Evolutionary conservation across 1,139 yeast species (phyloP).

Genomic region (Scheffersomyces cryptocercus): DNA sequence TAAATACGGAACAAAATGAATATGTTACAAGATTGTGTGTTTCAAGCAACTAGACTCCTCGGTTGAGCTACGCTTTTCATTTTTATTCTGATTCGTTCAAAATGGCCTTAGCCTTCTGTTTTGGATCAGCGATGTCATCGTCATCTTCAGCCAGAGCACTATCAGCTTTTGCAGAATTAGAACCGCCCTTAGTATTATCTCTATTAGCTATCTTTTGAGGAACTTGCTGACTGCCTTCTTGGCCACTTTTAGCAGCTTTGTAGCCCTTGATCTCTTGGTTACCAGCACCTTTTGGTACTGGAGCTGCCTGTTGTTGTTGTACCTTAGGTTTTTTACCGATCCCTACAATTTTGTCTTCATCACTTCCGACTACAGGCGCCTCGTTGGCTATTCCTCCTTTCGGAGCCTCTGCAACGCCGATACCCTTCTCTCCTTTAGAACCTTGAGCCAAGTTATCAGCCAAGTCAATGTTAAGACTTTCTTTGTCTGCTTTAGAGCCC

Average conservation of each 20-base stretch:
- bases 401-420: slow-evolving; percentile 50
- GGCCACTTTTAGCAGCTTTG: slow-evolving; percentile 14
- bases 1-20: too few relatives aligned
- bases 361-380: slow-evolving; percentile 46
- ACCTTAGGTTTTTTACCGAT: slow-evolving; percentile 19
- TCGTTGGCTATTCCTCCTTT: slow-evolving; percentile 53
- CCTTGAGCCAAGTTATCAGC: slow-evolving; percentile 45
- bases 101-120: slow-evolving; percentile 4
- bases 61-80: too few relatives aligned
- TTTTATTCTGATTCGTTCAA: slow-evolving; percentile 7
- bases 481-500: slow-evolving; percentile 28
- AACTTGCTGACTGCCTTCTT: slow-evolving; percentile 1
- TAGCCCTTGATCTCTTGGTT: slow-evolving; percentile 10
- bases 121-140: neutral
- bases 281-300: neutral
- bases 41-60: too few relatives aligned
- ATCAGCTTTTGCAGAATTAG: neutral
- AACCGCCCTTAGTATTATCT: neutral
- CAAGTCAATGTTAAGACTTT: slow-evolving; percentile 32
- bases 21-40: too few relatives aligned
- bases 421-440: slow-evolving; percentile 45
- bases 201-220: slow-evolving; percentile 1
- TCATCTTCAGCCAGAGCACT: neutral
- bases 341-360: slow-evolving; percentile 35
- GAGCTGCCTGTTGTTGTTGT: neutral